Evolutionary conservation across 2,329 filamentous ascomycete species (phyloP).

Genomic region (Ophiostoma populinum): DNA sequence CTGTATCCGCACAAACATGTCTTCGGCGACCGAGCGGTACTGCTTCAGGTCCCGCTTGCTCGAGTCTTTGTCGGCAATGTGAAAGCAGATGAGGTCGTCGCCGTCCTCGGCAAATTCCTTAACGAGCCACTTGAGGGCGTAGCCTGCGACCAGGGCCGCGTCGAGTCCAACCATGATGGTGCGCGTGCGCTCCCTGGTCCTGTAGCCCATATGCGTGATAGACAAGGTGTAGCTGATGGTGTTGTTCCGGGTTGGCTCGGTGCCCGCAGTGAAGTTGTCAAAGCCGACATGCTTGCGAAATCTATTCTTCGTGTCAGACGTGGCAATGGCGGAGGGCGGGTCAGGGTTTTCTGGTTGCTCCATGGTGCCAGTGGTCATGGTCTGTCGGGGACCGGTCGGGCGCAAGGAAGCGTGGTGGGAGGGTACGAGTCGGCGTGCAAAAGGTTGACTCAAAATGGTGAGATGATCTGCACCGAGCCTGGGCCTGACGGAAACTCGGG

Average conservation of each 20-base stretch:
- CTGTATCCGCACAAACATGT: constrained; percentile 59
- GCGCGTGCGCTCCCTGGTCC: constrained; percentile 60
- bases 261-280: constrained; percentile 39
- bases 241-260: constrained; percentile 42
- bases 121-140: constrained; percentile 80
- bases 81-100: constrained; percentile 80
- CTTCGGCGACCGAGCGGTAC: constrained; percentile 61
- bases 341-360: too few species aligned
- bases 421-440: too few species aligned
- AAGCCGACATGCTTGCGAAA: constrained; percentile 44
- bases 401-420: too few species aligned
- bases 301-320: constrained; percentile 30
- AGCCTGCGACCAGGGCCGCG: constrained; percentile 81
- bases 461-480: too few species aligned
- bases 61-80: constrained; percentile 71
- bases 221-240: constrained; percentile 62
- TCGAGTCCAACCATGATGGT: constrained; percentile 86
- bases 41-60: constrained; percentile 49
- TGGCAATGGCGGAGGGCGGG: constrained; percentile 15
- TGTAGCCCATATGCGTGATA: constrained; percentile 72
- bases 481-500: too few species aligned
- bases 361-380: too few species aligned
- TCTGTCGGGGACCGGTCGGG: too few species aligned
- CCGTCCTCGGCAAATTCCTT: constrained; percentile 87
- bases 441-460: too few species aligned